phyloP scores from a whole-genome alignment of 257 asterid species.

The Henckelia pumila region DNA sequence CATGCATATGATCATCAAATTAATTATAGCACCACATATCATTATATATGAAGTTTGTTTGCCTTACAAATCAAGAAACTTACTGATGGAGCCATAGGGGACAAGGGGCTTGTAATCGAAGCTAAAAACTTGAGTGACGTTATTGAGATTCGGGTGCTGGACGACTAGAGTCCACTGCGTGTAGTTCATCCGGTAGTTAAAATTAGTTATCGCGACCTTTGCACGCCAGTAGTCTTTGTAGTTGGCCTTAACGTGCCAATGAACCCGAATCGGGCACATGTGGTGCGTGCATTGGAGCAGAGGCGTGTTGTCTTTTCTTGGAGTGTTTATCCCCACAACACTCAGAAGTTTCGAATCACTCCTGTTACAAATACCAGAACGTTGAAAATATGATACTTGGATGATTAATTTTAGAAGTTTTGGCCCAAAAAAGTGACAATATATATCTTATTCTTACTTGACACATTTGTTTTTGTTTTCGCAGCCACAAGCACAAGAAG shows the following conservation, averaged over 20 bases:
- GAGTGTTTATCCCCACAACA: conserved; percentile 72
- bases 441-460: too few relatives aligned
- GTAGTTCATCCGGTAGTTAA: conserved; percentile 72
- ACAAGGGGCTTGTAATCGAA: conserved; percentile 82
- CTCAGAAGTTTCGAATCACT: conserved; percentile 70
- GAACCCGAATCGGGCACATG: conserved; percentile 89
- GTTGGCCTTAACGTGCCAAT: conserved; percentile 85
- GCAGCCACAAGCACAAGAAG: conserved; percentile 76
- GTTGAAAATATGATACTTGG: neutral
- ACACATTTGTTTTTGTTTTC: conserved; percentile 56
- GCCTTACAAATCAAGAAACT: conserved; percentile 27
- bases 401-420: neutral
- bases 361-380: conserved; percentile 41
- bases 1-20: too few relatives aligned
- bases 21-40: neutral
- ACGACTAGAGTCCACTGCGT: conserved; percentile 82
- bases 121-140: conserved; percentile 90
- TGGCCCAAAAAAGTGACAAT: neutral
- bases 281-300: conserved; percentile 83
- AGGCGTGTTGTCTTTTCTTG: conserved; percentile 65
- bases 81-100: conserved; percentile 78
- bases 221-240: conserved; percentile 86
- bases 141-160: conserved; percentile 92
- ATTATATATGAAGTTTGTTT: neutral
- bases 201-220: conserved; percentile 73